Evolutionary conservation across 805 yeast species (phyloP).

Genomic region (Yarrowia sp.): DNA sequence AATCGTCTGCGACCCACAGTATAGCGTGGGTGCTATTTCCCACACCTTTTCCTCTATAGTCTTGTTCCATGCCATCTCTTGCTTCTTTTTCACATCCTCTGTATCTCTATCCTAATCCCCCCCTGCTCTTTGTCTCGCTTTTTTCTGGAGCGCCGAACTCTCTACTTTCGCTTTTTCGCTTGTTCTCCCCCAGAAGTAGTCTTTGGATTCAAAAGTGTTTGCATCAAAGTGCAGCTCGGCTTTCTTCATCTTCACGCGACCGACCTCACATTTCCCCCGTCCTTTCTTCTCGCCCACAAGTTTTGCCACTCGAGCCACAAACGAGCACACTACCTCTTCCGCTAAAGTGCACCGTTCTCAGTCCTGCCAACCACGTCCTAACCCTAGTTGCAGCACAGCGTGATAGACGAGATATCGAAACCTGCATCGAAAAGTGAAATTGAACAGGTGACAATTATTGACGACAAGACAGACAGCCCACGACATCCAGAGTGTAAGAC

Average conservation of each 20-base stretch:
- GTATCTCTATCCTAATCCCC: no score
- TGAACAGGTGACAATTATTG: no score
- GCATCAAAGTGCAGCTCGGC: background rate
- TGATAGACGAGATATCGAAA: background rate
- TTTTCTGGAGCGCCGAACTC: constrained; percentile 4
- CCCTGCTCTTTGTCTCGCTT: background rate
- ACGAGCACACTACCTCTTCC: background rate
- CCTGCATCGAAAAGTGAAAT: no score
- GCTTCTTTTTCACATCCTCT: background rate
- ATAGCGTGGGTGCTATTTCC: no score
- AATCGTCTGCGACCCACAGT: no score
- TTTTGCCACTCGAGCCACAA: background rate
- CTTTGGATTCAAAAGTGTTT: background rate
- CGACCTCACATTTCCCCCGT: background rate
- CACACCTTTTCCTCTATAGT: no score
- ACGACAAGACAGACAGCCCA: background rate
- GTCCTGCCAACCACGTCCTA: background rate
- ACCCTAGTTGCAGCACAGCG: background rate
- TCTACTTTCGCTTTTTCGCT: background rate
- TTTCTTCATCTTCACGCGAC: constrained; percentile 19
- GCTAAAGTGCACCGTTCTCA: background rate
- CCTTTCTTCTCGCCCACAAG: background rate
- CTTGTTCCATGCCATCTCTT: no score
- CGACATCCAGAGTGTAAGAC: no score
- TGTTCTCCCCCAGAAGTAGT: background rate